Base-by-base conservation (phyloP, 352 stramenopile species). In the Phytophthora pistaciae region DNA sequence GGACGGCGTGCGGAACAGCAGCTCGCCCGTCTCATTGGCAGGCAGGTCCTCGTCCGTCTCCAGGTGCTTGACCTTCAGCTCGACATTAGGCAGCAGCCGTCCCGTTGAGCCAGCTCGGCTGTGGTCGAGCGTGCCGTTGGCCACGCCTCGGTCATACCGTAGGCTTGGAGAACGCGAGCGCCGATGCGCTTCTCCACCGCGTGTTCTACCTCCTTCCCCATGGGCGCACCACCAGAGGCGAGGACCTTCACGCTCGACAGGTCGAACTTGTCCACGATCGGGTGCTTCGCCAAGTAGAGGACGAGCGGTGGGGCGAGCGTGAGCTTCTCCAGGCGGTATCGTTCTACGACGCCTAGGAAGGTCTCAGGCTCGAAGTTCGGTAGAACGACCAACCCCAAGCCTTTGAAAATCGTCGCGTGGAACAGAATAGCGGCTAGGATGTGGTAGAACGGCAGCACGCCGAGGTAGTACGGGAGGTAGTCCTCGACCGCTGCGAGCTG, bases 391-490 rank as follows among this genome's bases (percentile, higher is more conserved):
- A 96, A 76, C 9, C 86, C 87, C 40, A 85, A 66, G 11, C 91
- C 93, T 70, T 90, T 87, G 79, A 91, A 93, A 48, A 94, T 82
- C 11, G 82, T 82, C 53, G 95, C 85, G 44, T 98, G 79, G 50
- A 97, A 78, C 33, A 96, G 88, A 49, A 91, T 86, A 2, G 90
- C 81, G 21, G 90, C 94, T 77, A 98, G 98, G 55, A 99, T 99
- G 73, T 99, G 97, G 84, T 98, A 99, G 66, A 98, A 98, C 38
- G 97, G 96, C 18, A 99, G 80, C 61, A 95, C 69, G 0, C 70
- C 79, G 11, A 97, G 44, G 23, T 29, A 60, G 52, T 70, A 74
- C 5, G 25, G 25, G 25, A 29, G 25, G 25, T 29, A 5, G 25
- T 29, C 25, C 2, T 79, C 42, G 21, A 73, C 5, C 10, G 76